Evolutionary conservation across 805 yeast genomes (phyloP).

Genomic region (Blastobotrys attinorum): DNA sequence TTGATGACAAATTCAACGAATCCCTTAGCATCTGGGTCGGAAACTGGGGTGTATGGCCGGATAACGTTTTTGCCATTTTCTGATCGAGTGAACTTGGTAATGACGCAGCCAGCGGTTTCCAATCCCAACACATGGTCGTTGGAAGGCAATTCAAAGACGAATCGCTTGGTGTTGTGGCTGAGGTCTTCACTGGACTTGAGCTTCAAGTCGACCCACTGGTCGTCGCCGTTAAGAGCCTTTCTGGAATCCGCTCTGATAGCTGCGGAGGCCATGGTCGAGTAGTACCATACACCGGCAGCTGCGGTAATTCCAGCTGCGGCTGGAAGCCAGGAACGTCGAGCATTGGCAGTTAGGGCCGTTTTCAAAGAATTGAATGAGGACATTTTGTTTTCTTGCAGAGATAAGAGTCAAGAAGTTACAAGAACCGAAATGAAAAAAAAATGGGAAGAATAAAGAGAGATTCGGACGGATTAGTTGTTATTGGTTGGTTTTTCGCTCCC

Average conservation of each 20-base stretch:
- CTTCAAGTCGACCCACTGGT: conserved; percentile 25
- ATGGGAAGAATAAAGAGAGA: no score
- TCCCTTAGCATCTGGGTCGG: conserved; percentile 64
- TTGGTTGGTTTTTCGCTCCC: no score
- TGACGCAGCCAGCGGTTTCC: conserved; percentile 65
- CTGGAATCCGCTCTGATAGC: conserved; percentile 20
- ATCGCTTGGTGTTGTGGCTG: conserved; percentile 43
- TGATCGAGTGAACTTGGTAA: conserved; percentile 68
- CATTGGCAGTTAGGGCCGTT: neutral
- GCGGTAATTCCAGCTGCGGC: conserved; percentile 40
- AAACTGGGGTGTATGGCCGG: conserved; percentile 77
- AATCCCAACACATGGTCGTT: conserved; percentile 68
- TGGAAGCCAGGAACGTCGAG: conserved; percentile 24
- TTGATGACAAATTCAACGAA: conserved; percentile 73
- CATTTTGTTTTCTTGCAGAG: no score
- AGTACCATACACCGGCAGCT: conserved; percentile 32
- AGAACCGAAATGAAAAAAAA: no score
- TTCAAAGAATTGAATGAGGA: neutral
- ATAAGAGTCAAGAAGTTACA: neutral
- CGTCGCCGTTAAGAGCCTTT: conserved; percentile 21
- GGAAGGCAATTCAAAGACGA: conserved; percentile 61
- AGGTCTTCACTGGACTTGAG: conserved; percentile 17
- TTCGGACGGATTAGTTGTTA: no score
- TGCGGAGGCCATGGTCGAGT: conserved; percentile 26
- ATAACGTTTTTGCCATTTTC: conserved; percentile 80